Percentiles rank a stretch among this genome's conserved stretches.
phyloP scores from a whole-genome alignment of 345 rosid species.

The Salix udensis region DNA sequence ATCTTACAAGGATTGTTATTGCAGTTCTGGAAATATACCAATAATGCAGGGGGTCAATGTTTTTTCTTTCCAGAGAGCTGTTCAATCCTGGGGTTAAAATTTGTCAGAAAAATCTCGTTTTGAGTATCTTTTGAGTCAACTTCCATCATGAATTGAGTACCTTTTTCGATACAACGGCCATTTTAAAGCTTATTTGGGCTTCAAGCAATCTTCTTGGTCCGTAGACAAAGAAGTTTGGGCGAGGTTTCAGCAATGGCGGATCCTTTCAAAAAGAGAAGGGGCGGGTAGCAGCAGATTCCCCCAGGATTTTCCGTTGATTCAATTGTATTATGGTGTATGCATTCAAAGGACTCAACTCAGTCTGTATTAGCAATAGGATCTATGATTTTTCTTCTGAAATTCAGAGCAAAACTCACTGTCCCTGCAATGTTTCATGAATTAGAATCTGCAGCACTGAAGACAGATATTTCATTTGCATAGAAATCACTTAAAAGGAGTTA shows the following conservation, averaged over 20 bases:
- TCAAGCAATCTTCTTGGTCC: background rate
- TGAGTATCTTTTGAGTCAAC: background rate
- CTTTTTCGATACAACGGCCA: background rate
- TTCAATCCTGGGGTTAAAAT: background rate
- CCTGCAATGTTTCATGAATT: too few species aligned
- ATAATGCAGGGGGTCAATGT: background rate
- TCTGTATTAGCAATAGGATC: background rate
- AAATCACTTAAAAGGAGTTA: too few species aligned
- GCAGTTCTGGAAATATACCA: background rate
- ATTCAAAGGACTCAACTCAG: background rate
- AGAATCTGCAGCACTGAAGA: too few species aligned
- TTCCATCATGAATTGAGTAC: background rate
- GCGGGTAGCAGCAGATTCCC: background rate
- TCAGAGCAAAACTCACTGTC: too few species aligned
- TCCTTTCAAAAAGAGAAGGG: background rate
- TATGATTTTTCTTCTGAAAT: too few species aligned
- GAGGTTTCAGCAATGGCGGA: background rate
- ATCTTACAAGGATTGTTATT: background rate
- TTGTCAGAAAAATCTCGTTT: background rate
- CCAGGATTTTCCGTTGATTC: background rate
- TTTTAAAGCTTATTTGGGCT: background rate
- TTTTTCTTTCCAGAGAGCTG: background rate
- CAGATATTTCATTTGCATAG: too few species aligned
- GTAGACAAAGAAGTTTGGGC: background rate
- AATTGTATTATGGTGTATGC: background rate